phyloP scores from a whole-genome alignment of 495 filamentous ascomycete genomes.

The Beverwykella pulmonaria region DNA sequence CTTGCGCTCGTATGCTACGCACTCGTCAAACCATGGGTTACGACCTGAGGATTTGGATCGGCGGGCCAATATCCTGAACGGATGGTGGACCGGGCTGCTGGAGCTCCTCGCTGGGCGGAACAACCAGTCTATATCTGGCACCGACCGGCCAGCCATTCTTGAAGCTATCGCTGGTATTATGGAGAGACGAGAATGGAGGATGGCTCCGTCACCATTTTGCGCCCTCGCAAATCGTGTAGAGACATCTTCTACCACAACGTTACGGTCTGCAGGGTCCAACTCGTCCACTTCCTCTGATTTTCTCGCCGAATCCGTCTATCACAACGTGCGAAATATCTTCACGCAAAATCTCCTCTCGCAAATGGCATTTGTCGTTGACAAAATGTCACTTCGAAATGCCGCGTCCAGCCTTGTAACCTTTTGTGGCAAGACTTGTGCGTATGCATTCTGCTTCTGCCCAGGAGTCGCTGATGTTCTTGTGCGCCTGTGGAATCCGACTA shows the following conservation, averaged over 20 bases:
- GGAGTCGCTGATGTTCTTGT: constrained; percentile 86
- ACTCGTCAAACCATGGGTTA: constrained; percentile 67
- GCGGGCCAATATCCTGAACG: constrained; percentile 79
- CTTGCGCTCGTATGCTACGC: constrained; percentile 68
- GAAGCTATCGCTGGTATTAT: constrained; percentile 84
- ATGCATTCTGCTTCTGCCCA: constrained; percentile 94
- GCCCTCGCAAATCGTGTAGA: constrained; percentile 55
- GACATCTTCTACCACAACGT: constrained; percentile 49
- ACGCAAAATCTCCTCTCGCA: constrained; percentile 83
- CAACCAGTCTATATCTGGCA: constrained; percentile 71
- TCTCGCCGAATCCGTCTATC: constrained; percentile 83
- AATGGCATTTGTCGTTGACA: constrained; percentile 86
- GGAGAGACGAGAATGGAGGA: constrained; percentile 89
- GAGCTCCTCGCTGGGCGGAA: constrained; percentile 80
- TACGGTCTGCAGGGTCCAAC: constrained; percentile 56
- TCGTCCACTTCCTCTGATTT: constrained; percentile 73
- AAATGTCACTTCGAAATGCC: constrained; percentile 86
- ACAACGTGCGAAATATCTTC: constrained; percentile 93
- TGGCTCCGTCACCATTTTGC: constrained; percentile 66
- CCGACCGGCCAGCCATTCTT: constrained; percentile 78
- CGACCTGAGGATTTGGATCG: constrained; percentile 85
- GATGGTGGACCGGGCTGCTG: constrained; percentile 92
- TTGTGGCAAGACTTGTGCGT: constrained; percentile 90
- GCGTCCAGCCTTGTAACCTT: constrained; percentile 91
- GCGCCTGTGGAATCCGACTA: constrained; percentile 74